phyloP scores from a whole-genome alignment of 2,329 filamentous ascomycete species.

The Ceratocystis papillata region DNA sequence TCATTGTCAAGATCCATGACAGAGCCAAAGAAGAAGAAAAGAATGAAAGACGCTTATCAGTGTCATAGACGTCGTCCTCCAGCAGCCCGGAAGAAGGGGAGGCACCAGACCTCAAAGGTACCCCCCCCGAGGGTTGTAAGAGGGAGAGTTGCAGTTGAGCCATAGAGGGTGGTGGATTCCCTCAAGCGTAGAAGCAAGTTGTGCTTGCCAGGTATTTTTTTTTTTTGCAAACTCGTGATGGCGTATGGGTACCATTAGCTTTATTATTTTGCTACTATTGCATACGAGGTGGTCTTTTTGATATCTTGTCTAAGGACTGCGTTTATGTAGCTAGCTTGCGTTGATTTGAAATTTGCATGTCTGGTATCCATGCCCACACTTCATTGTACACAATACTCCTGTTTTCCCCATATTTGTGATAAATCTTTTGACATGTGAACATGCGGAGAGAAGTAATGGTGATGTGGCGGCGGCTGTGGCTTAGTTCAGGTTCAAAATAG shows the following conservation, averaged over 20 bases:
- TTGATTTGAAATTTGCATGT: not conserved
- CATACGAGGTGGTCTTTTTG: not conserved
- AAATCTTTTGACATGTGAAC: not conserved
- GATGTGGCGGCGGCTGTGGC: not conserved
- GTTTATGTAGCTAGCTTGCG: not conserved
- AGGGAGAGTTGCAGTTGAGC: too few species aligned
- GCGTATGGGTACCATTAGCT: not conserved
- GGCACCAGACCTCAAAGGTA: too few species aligned
- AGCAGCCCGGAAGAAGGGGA: too few species aligned
- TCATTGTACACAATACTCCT: not conserved
- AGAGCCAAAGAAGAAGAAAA: too few species aligned
- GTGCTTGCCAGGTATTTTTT: not conserved
- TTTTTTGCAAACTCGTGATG: not conserved
- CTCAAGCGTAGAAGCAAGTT: not conserved
- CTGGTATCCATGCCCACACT: not conserved
- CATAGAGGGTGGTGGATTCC: not conserved
- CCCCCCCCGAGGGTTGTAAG: too few species aligned
- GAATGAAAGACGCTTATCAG: too few species aligned
- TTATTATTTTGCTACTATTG: not conserved
- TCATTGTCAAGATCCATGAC: too few species aligned
- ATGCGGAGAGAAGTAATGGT: not conserved
- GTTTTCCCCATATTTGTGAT: not conserved
- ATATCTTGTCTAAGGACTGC: not conserved
- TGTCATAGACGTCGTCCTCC: too few species aligned
- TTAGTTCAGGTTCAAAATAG: not conserved